phyloP scores from a whole-genome alignment of 495 filamentous ascomycete species.

The Hyaloscypha variabilis region DNA sequence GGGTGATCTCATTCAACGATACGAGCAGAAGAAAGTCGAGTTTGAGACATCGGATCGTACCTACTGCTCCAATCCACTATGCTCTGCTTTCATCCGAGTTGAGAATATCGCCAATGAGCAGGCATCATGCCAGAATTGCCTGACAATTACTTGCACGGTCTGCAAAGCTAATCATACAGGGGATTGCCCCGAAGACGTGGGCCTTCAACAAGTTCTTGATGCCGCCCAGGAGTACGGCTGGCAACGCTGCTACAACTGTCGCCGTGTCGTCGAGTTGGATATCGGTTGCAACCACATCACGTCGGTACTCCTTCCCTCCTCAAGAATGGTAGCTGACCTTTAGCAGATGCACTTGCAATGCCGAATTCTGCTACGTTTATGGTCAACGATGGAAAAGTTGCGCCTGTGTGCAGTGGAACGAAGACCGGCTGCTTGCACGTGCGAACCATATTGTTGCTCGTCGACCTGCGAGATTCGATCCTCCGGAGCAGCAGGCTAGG shows the following conservation, averaged over 20 bases:
- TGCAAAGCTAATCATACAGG: slow-evolving; percentile 33
- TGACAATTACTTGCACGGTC: slow-evolving; percentile 39
- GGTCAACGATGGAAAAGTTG: slow-evolving; percentile 53
- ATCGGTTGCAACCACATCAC: slow-evolving; percentile 32
- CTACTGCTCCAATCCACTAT: slow-evolving; percentile 32
- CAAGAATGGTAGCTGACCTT: slow-evolving; percentile 31
- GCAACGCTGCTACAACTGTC: slow-evolving; percentile 31
- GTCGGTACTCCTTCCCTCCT: slow-evolving; percentile 50
- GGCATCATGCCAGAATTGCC: slow-evolving; percentile 41
- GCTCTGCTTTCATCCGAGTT: slow-evolving; percentile 29
- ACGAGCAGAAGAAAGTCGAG: slow-evolving; percentile 32
- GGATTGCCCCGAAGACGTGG: slow-evolving; percentile 26
- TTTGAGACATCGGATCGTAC: slow-evolving; percentile 29
- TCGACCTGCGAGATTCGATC: not conserved
- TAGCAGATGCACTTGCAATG: slow-evolving; percentile 48
- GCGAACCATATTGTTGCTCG: slow-evolving; percentile 25
- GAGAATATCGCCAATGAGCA: slow-evolving; percentile 18
- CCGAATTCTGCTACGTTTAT: slow-evolving; percentile 58
- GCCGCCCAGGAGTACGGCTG: slow-evolving; percentile 26
- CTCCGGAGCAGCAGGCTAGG: not conserved
- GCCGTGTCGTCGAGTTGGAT: slow-evolving; percentile 26
- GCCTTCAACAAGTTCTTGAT: slow-evolving; percentile 22
- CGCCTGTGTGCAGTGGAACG: slow-evolving; percentile 44
- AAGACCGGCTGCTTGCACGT: slow-evolving; percentile 14
- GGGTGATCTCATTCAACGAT: slow-evolving; percentile 22